Evolutionary conservation across 805 yeast genomes (phyloP), one percentile per base, ranked within the genome.

Genomic region (Spathaspora boniae): DNA sequence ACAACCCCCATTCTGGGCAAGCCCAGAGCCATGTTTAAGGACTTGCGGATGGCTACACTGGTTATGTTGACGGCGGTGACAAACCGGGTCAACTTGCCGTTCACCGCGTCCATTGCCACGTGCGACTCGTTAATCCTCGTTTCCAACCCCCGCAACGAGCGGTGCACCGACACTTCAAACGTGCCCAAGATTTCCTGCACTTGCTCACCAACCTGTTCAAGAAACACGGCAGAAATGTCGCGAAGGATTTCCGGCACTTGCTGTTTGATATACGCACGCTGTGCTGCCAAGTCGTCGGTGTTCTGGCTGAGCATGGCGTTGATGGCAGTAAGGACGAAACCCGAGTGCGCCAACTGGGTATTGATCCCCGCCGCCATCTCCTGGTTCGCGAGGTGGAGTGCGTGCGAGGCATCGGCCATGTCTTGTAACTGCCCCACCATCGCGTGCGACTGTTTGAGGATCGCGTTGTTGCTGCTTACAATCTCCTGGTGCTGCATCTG

Each of bases 151-250:
- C 16, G 21, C 9, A 37, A 12, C 4, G 40, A 25, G 4, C 27
- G 31, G 25, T 33, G 31, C 12, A 38, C 32, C 6, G 29, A 21
- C 3, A 9, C 3, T 23, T 38, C 42, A 15, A 38, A 27, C 7
- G 39, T 21, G 4, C 16, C 12, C n/a, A 35, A 16, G 2, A 34
- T 16, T 11, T 38, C 31, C 23, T 9, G 22, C 8, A 31, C 29
- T n/a, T 31, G 27, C 11, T 15, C 16, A 15, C 25, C 33, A 4
- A 34, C n/a, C 8, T 11, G 14, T 3, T 17, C 5, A 4, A 12
- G 9, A 8, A 38, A 27, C 14, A 21, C 28, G 7, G 11, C 4
- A 27, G 12, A 11, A 4, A 37, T 26, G 3, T 27, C 25, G 3
- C 29, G 14, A 4, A 37, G 4, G 2, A 37, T 32, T n/a, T 11